phyloP scores from a whole-genome alignment of 2,329 filamentous ascomycete genomes.

The Fusarium nodosum region DNA sequence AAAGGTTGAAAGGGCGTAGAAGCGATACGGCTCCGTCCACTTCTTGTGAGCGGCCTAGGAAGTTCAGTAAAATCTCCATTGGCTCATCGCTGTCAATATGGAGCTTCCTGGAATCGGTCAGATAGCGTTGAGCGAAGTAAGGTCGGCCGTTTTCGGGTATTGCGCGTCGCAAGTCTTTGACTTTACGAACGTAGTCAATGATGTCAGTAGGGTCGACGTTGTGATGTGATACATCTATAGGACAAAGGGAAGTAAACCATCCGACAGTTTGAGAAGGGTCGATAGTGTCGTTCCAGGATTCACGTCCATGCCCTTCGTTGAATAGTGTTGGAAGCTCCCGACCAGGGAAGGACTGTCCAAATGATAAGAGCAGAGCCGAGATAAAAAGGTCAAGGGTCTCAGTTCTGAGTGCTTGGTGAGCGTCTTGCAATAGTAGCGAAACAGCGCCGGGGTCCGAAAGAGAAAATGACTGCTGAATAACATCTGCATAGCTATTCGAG shows the following conservation, averaged over 20 bases:
- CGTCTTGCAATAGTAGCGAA: constrained; percentile 39
- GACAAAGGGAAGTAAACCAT: constrained; percentile 62
- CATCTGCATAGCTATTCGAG: constrained; percentile 29
- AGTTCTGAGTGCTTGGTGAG: constrained; percentile 53
- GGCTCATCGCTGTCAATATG: constrained; percentile 4
- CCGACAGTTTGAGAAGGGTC: constrained; percentile 59
- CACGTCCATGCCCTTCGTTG: constrained; percentile 60
- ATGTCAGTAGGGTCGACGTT: constrained; percentile 1
- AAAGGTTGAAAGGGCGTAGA: constrained; percentile 2
- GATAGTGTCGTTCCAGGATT: constrained; percentile 51
- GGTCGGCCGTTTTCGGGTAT: constrained; percentile 28
- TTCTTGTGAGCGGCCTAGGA: constrained; percentile 28
- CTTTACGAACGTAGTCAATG: constrained; percentile 19
- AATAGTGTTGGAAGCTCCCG: constrained; percentile 55
- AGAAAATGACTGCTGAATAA: constrained; percentile 9
- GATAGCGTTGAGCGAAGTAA: constrained; percentile 34
- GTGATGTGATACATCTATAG: constrained; percentile 43
- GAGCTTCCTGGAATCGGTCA: background rate
- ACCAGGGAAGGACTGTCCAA: constrained; percentile 53
- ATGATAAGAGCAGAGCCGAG: constrained; percentile 53
- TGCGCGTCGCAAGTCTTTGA: constrained; percentile 31
- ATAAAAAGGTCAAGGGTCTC: constrained; percentile 58
- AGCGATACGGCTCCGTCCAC: background rate
- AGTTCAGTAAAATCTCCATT: constrained; percentile 37
- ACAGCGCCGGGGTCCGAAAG: constrained; percentile 7